phyloP scores from a whole-genome alignment of 768 basidiomycete species.

The Russula lepida region DNA sequence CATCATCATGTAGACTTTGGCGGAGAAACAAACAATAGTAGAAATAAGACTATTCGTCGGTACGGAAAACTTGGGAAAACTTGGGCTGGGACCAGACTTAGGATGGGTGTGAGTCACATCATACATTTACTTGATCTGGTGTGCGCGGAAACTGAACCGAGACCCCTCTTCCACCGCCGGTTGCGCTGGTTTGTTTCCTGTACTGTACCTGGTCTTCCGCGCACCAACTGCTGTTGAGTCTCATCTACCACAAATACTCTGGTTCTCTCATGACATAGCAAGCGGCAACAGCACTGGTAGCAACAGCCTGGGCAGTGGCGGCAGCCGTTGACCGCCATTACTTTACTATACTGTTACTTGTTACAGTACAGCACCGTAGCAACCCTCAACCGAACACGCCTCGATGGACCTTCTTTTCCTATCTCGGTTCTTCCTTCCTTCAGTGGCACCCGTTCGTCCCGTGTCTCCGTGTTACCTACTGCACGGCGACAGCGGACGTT shows the following conservation, averaged over 20 bases:
- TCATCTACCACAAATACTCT: not conserved
- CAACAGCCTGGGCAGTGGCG: not conserved
- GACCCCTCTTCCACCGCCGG: not conserved
- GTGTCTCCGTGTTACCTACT: not conserved
- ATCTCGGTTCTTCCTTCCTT: not conserved
- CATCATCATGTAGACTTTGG: not conserved
- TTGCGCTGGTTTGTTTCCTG: not conserved
- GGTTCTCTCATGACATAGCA: not conserved
- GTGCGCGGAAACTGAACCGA: not conserved
- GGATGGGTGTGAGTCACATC: not conserved
- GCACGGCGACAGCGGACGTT: not conserved
- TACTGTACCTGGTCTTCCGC: not conserved
- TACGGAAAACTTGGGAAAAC: not conserved
- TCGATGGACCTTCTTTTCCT: not conserved
- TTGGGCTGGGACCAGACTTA: not conserved
- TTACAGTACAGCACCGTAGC: not conserved
- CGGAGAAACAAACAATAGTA: not conserved
- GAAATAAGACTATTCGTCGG: too few species aligned
- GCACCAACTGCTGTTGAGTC: not conserved
- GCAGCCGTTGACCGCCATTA: not conserved
- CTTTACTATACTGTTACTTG: not conserved
- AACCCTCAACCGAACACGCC: not conserved
- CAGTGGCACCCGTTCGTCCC: not conserved
- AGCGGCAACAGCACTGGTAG: not conserved
- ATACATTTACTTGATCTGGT: not conserved